Evolutionary conservation across 169 alveolate genomes (phyloP).

Genomic region (Plasmodium reichenowi): DNA sequence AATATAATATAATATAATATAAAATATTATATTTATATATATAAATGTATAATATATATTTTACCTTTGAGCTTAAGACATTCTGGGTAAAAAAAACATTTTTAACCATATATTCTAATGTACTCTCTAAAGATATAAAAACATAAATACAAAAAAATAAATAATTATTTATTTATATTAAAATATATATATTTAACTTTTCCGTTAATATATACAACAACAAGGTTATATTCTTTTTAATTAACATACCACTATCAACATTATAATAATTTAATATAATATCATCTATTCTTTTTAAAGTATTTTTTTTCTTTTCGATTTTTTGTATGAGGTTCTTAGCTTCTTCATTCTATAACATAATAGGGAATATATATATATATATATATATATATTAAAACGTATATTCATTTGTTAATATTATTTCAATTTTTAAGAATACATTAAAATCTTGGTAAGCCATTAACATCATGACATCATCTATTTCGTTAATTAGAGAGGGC

Average conservation of each 20-base stretch:
- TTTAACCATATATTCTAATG: conserved; percentile 74
- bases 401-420: no score
- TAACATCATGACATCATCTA: conserved; percentile 75
- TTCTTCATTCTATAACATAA: conserved; percentile 77
- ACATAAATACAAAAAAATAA: background rate
- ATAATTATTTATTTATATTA: background rate
- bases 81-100: conserved; percentile 65
- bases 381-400: no score
- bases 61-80: conserved; percentile 55
- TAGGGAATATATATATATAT: no score
- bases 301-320: conserved; percentile 77
- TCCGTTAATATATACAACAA: background rate
- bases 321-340: conserved; percentile 77
- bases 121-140: conserved; percentile 42
- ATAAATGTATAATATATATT: background rate
- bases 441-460: conserved; percentile 74
- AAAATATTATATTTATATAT: background rate
- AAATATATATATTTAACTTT: background rate
- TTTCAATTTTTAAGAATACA: background rate
- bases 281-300: conserved; percentile 79
- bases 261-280: conserved; percentile 79
- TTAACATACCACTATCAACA: conserved; percentile 74
- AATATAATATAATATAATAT: background rate
- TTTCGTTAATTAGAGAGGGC: conserved; percentile 76
- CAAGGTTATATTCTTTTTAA: no score